phyloP scores from a whole-genome alignment of 2,329 filamentous ascomycete genomes.

The Paecilomyces formosus region DNA sequence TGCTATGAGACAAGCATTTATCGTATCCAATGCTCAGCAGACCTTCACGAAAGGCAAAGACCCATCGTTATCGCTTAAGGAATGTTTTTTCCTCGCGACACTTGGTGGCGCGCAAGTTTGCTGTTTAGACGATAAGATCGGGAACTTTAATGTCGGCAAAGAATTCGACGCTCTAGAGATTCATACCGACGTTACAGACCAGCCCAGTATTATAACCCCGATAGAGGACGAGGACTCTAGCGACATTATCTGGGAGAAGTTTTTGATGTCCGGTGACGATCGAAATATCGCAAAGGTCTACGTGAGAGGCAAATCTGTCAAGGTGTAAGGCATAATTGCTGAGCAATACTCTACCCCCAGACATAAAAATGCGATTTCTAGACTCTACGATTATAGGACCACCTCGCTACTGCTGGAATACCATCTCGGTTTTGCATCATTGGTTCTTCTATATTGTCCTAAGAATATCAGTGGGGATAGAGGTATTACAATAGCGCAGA shows the following conservation, averaged over 20 bases:
- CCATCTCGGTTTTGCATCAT: too few species aligned
- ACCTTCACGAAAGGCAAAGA: slow-evolving; percentile 30
- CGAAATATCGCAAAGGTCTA: slow-evolving; percentile 52
- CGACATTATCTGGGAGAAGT: slow-evolving; percentile 52
- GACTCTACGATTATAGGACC: too few species aligned
- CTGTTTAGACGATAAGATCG: slow-evolving; percentile 46
- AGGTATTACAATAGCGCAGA: too few species aligned
- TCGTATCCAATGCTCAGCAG: slow-evolving; percentile 37
- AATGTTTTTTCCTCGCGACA: slow-evolving; percentile 55
- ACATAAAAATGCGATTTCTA: too few species aligned
- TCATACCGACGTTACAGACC: slow-evolving; percentile 29
- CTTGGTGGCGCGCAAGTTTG: slow-evolving; percentile 55
- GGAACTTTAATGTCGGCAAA: slow-evolving; percentile 53
- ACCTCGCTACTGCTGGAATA: too few species aligned
- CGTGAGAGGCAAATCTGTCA: slow-evolving; percentile 35
- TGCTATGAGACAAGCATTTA: slow-evolving; percentile 43
- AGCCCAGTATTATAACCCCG: slow-evolving; percentile 42
- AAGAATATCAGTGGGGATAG: too few species aligned
- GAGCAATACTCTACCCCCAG: too few species aligned
- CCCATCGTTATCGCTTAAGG: slow-evolving; percentile 41
- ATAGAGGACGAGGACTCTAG: slow-evolving; percentile 44
- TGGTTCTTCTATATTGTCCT: too few species aligned
- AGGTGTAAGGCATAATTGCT: too few species aligned
- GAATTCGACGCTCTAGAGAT: slow-evolving; percentile 55
- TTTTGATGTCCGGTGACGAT: slow-evolving; percentile 59